Evolutionary conservation across 495 filamentous ascomycete genomes (phyloP), one percentile per base, ranked within the genome.

Genomic region (Xylaria bambusicola): DNA sequence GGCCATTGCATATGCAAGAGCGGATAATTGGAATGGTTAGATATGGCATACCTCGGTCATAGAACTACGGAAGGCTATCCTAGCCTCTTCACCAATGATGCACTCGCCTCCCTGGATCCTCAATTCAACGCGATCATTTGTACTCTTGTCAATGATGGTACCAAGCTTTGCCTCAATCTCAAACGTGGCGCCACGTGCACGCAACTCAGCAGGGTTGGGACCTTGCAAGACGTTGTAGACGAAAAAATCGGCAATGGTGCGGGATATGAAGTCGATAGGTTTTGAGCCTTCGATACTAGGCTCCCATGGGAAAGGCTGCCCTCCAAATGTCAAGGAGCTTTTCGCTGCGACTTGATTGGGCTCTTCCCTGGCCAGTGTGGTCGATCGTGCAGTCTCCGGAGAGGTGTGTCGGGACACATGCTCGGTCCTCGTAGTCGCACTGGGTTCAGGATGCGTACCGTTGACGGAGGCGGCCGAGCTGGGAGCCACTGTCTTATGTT

Each of bases 111-210:
- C 83, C 29, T 74, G 49, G 9, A 94, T 76, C 6, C 86, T 85
- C 18, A 93, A 67, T 2, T 71, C 70, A 36, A 93, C 73, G 35
- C 92, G 81, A n/a, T 87, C 79, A 50, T 85, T 80, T 1, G 83
- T 86, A 58, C 82, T 80, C 70, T 80, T 85, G 65, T 92, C 86
- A 40, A 96, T 82, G 15, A 97, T 72, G 41, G 82, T 86, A 49
- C 93, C 93, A 17, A 98, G 71, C 70, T 97, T 97, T 8, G 91
- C 93, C 74, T 97, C 93, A 55, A 97, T 88, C 72, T 97, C 93
- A 38, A 96, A 81, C 56, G 91, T 81, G n/a, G 88, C 81, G 4
- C 83, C 85, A n/a, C 75, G 71, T 56, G 66, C 73, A 6, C 74
- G 66, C 33, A 83, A 71, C 52, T 87, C 83, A 23, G 80, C 80